These are phyloP conservation scores for Penicillium sp. DNA, from an alignment of 2,329 filamentous ascomycete species.

Conservation along the genomic window DNA sequence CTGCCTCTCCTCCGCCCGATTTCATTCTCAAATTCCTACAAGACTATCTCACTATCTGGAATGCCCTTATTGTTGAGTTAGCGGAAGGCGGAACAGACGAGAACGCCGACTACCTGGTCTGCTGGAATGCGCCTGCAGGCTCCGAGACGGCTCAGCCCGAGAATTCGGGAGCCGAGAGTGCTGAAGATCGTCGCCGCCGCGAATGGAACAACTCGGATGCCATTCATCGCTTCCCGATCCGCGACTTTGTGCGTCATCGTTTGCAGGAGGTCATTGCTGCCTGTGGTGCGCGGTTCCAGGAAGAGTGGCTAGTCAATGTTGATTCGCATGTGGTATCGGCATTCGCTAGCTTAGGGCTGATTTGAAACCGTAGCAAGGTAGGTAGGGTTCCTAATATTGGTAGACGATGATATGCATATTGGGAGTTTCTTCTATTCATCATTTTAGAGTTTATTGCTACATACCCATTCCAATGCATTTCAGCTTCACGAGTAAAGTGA, in stretches of 20 bases:
- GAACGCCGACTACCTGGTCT: constrained; percentile 48
- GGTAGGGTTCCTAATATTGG: too few species aligned
- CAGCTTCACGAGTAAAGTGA: neutral
- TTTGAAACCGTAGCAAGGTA: too few species aligned
- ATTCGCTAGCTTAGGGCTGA: constrained; percentile 43
- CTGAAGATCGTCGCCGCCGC: constrained; percentile 47
- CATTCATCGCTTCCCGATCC: constrained; percentile 49
- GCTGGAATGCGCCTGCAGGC: constrained; percentile 36
- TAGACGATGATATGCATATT: neutral
- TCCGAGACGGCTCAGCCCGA: constrained; percentile 34
- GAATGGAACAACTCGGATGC: constrained; percentile 47
- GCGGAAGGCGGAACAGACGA: constrained; percentile 46
- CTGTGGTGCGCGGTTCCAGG: constrained; percentile 49
- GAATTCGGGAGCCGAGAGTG: constrained; percentile 40
- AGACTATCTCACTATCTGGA: constrained; percentile 53
- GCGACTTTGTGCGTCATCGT: constrained; percentile 48
- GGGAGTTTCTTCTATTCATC: constrained; percentile 2
- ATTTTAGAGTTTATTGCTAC: constrained; percentile 15
- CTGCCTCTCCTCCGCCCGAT: constrained; percentile 35
- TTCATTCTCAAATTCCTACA: constrained; percentile 51
- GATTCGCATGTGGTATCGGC: constrained; percentile 47
- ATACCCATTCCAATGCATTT: constrained; percentile 23
- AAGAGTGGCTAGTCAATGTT: constrained; percentile 49
- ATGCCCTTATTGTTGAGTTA: constrained; percentile 50
- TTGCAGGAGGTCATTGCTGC: constrained; percentile 44